Evolutionary conservation across 169 alveolate species (phyloP), one percentile per base, ranked within the genome.

Genomic region (Plasmodium gallinaceum): DNA sequence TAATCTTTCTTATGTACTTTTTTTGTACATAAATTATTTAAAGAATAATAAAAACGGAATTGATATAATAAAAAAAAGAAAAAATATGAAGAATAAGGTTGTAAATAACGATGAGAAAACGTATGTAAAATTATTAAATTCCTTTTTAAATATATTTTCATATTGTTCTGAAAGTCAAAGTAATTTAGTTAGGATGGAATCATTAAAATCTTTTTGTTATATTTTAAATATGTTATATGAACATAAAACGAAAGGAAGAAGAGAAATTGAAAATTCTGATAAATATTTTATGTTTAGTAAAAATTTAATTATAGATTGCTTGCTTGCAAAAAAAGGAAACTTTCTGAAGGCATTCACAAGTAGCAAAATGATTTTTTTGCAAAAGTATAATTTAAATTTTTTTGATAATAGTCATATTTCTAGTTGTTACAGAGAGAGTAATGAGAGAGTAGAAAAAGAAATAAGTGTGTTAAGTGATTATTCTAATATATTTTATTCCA

Each of bases 11-110:
- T 65, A 69, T 32, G 90, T 48, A 5, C 69, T 80, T 80, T 68
- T 69, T 80, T 52, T 57, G 66, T 80, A 66, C 68, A 45, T 80
- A 32, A 80, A 80, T 68, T 68, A 32, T 68, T 68, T 80, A 61
- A 80, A 80, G 42, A 22, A 32, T 58, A 68, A 68, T 72, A 80
- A 46, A 6, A 51, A 68, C 18, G 80, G 83, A 46, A 42, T 80
- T 10, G 90, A 80, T 43, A 61, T 80, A 20, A 45, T 80, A 46
- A 37, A 70, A 18, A 80, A 68, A 58, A 80, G 52, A 62, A 80
- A 39, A 32, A 68, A 66, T 60, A 26, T 68, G 6, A 80, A 66
- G 16, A 18, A 14, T 24, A 68, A 37, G 32, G 45, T 42, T 20
- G 62, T 42, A 60, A 43, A 48, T 18, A 68, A 68, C 66, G 90